These are phyloP conservation scores for Rubus parviflorus DNA, from an alignment of 306 rosid species.

Conservation along the genomic window DNA sequence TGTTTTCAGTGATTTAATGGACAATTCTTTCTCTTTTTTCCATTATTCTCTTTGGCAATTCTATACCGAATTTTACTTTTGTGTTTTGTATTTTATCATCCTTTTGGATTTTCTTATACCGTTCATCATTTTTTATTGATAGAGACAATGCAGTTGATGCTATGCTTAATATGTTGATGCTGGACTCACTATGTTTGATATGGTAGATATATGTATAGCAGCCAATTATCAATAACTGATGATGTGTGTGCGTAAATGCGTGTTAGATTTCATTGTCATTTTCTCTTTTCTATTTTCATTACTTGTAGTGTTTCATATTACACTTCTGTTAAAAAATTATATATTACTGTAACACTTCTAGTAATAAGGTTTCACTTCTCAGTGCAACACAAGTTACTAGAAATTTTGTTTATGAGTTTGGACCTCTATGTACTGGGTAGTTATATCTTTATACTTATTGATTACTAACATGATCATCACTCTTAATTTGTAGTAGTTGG, in stretches of 20 bases:
- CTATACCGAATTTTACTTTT: background rate
- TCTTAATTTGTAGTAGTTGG: background rate
- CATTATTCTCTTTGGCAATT: background rate
- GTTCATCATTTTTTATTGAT: conserved; percentile 52
- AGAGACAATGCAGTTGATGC: conserved; percentile 61
- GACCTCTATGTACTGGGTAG: background rate
- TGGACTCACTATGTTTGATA: conserved; percentile 69
- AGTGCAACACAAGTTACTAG: background rate
- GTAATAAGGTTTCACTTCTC: background rate
- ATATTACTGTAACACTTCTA: background rate
- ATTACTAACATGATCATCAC: background rate
- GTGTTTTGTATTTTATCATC: background rate
- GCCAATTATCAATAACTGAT: background rate
- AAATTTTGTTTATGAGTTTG: background rate
- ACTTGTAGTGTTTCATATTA: background rate
- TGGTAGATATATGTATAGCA: conserved; percentile 79
- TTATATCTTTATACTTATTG: background rate
- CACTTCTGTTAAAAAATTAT: background rate
- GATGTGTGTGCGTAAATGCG: background rate
- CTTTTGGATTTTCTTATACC: background rate
- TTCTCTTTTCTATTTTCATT: background rate
- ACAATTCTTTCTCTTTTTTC: conserved; percentile 4
- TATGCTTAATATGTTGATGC: conserved; percentile 77
- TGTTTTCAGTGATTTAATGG: background rate
- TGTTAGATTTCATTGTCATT: background rate